Evolutionary conservation across 768 basidiomycete species (phyloP).

Genomic region (Cantharellus anzutake): DNA sequence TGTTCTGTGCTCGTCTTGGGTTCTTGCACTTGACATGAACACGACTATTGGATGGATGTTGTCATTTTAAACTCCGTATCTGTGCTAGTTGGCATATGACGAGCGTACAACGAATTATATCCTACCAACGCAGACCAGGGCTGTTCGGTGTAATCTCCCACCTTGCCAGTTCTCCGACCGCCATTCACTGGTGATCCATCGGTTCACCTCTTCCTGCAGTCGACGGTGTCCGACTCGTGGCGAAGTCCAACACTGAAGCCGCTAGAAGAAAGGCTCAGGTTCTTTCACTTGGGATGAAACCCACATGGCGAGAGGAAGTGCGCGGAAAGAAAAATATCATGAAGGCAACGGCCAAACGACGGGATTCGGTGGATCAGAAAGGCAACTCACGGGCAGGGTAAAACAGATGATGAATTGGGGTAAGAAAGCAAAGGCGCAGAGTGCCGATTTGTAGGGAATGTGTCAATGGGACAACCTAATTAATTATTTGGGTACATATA

Average conservation of each 20-base stretch:
- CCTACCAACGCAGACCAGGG: too few relatives aligned
- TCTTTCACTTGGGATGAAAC: neutral
- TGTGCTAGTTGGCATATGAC: too few relatives aligned
- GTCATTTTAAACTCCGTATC: too few relatives aligned
- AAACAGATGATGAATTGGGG: neutral
- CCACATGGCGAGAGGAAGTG: neutral
- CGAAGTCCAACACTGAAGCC: conserved; percentile 29
- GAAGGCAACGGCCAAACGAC: neutral
- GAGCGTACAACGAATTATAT: too few relatives aligned
- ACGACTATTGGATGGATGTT: too few relatives aligned
- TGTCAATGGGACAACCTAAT: neutral
- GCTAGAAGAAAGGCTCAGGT: neutral
- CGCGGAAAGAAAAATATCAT: neutral
- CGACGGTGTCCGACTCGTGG: conserved; percentile 26
- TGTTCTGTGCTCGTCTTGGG: too few relatives aligned
- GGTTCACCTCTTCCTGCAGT: too few relatives aligned
- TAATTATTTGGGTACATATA: neutral
- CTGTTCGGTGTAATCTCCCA: too few relatives aligned
- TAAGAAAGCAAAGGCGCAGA: neutral
- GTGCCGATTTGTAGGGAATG: neutral
- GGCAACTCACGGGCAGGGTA: neutral
- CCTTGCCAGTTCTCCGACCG: too few relatives aligned
- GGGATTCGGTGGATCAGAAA: neutral
- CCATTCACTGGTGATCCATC: too few relatives aligned
- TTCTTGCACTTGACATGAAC: too few relatives aligned